Evolutionary conservation across 495 filamentous ascomycete genomes (phyloP).

Genomic region (Daldinia decipiens): DNA sequence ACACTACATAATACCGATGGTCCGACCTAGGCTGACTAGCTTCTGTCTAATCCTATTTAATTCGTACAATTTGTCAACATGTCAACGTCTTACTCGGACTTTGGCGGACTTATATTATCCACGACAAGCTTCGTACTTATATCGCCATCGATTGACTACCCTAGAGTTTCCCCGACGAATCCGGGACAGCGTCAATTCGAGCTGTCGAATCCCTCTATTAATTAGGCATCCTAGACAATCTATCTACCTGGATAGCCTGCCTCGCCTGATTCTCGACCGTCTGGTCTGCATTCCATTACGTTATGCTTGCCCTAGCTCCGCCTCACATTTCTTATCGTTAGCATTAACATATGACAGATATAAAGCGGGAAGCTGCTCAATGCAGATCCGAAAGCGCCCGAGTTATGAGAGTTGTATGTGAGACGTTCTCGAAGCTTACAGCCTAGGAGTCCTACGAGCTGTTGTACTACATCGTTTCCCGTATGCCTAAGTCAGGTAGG

Average conservation of each 20-base stretch:
- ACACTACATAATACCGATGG: conserved; percentile 24
- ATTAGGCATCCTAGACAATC: conserved; percentile 3
- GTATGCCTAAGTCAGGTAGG: conserved; percentile 23
- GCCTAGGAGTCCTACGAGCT: conserved; percentile 11
- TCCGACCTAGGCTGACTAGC: conserved; percentile 6
- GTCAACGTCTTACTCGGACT: conserved; percentile 30
- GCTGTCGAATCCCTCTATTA: conserved; percentile 13
- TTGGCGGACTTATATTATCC: conserved; percentile 41
- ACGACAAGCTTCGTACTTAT: conserved; percentile 5
- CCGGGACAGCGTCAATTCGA: conserved; percentile 27
- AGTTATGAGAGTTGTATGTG: conserved; percentile 27
- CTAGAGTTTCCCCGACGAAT: conserved; percentile 34
- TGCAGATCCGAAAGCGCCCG: conserved; percentile 40
- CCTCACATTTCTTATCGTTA: conserved; percentile 27
- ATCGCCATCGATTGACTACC: conserved; percentile 13
- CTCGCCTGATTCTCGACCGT: conserved; percentile 4
- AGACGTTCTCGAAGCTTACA: conserved; percentile 27
- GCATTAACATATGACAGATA: conserved; percentile 26
- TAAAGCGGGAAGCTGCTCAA: conserved; percentile 11
- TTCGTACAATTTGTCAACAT: conserved; percentile 18
- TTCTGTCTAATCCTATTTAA: conserved; percentile 2
- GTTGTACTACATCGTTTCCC: conserved; percentile 15
- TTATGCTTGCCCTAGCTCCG: conserved; percentile 25
- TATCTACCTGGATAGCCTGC: neutral
- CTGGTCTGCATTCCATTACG: conserved; percentile 23